Base-by-base conservation (phyloP, 2,329 filamentous ascomycete genomes). In the Pyricularia grisea region DNA sequence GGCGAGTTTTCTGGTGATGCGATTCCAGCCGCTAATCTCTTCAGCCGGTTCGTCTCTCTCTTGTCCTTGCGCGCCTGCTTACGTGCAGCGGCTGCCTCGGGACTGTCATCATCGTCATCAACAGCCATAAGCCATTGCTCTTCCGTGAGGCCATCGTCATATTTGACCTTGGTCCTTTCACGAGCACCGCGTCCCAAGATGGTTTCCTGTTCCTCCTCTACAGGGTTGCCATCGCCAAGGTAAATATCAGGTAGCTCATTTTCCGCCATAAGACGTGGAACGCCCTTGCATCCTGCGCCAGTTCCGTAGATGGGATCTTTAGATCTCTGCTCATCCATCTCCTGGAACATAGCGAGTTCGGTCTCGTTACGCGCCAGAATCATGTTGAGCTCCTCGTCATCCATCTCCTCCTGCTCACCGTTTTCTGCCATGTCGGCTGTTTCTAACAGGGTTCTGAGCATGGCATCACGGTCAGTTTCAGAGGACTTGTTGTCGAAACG, bases 401-500 rank as follows among this genome's bases (percentile, higher is more conserved):
- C 95, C 92, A 98, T 97, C 79, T 99, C 95, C 70, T 97, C 94
- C 75, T 96, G 92, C 72, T 97, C 93, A 67, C 85, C 84, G 28
- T 81, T 78, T 73, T 90, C 88, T 0, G 87, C 85, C 81, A 89
- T 84, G 69, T 92, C 90, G 9, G 94, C 88, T 70, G 90, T 91
- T 78, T 99, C 95, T 71, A 99, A 84, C 76, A 99, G 88, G 66
- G 96, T 96, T 75, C 95, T 90, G 74, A 99, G 84, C 88, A 99
- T 94, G 63, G 95, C 94, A 76, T 99, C 95, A 84, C 95, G 92
- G 80, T 99, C 95, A 68, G 97, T 97, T 78, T 97, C 95, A 0
- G 95, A 98, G 1, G 95, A 99, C 77, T 98, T 99, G 83, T 99
- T 98, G 75, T 99, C 95, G 82, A 99, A 99, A 77, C 97, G 96